phyloP scores from a whole-genome alignment of 371 early-diverging fungal genomes.

The Syncephalastrum racemosum region DNA sequence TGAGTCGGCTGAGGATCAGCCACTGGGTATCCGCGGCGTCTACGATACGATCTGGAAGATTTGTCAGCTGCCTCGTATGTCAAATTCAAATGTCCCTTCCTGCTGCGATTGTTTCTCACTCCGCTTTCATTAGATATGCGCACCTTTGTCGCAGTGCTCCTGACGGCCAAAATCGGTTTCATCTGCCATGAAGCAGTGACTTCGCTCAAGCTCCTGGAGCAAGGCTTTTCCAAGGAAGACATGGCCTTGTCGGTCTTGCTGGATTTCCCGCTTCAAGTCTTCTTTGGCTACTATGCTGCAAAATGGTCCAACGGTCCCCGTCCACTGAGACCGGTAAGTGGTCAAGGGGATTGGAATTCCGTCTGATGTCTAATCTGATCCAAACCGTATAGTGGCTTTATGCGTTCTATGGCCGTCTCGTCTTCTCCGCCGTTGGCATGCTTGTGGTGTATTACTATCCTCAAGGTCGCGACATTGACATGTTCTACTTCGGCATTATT shows the following conservation, averaged over 20 bases:
- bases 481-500: conserved; percentile 80
- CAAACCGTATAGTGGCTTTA: conserved; percentile 76
- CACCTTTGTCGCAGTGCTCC: conserved; percentile 73
- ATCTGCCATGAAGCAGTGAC: conserved; percentile 94
- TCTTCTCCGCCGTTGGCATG: conserved; percentile 83
- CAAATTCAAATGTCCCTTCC: neutral
- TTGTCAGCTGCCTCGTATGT: conserved; percentile 70
- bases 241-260: conserved; percentile 88
- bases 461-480: conserved; percentile 58
- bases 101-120: neutral
- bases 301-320: conserved; percentile 88
- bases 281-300: conserved; percentile 96
- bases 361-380: neutral
- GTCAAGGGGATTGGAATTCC: neutral
- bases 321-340: conserved; percentile 82
- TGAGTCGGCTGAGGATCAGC: conserved; percentile 44
- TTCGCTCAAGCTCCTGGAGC: conserved; percentile 89
- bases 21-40: conserved; percentile 57
- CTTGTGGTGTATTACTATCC: conserved; percentile 81
- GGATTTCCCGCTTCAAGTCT: conserved; percentile 94
- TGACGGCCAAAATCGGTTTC: conserved; percentile 92
- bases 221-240: conserved; percentile 93
- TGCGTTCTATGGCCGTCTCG: conserved; percentile 85
- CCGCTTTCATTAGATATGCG: conserved; percentile 68
- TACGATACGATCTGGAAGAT: conserved; percentile 71